phyloP scores from a whole-genome alignment of 352 stramenopile species.

The Bremia lactucae region DNA sequence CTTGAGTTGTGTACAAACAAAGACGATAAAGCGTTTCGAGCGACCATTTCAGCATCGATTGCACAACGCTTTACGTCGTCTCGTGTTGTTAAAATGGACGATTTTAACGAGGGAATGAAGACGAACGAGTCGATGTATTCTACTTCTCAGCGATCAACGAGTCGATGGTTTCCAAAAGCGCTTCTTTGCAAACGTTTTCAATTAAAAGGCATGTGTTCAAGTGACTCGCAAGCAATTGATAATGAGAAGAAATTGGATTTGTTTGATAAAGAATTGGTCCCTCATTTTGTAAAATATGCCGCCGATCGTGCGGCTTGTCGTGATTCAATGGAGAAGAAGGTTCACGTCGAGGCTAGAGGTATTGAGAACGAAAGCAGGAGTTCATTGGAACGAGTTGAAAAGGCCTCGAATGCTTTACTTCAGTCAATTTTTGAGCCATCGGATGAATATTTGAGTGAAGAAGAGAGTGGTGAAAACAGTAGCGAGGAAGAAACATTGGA shows the following conservation, averaged over 20 bases:
- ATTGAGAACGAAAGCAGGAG: constrained; percentile 6
- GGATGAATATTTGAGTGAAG: constrained; percentile 36
- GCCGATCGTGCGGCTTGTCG: constrained; percentile 20
- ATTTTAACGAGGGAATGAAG: no score
- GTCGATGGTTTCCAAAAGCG: constrained; percentile 47
- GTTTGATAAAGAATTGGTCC: constrained; percentile 63
- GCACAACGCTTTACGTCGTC: constrained; percentile 68
- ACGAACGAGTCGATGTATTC: no score
- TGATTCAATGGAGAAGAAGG: no score
- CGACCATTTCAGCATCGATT: constrained; percentile 72
- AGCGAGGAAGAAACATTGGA: constrained; percentile 14
- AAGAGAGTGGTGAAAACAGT: constrained; percentile 22
- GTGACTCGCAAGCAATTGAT: constrained; percentile 15
- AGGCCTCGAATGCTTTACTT: constrained; percentile 40
- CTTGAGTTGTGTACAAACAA: constrained; percentile 29
- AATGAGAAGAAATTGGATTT: constrained; percentile 29
- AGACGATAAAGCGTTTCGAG: constrained; percentile 40
- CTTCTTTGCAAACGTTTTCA: constrained; percentile 80
- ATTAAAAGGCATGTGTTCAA: constrained; percentile 45
- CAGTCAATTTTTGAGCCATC: constrained; percentile 79
- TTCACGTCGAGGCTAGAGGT: neutral
- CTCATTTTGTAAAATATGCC: constrained; percentile 58
- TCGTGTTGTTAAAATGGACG: no score
- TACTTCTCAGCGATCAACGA: constrained; percentile 40
- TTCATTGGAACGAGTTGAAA: constrained; percentile 29